Base-by-base conservation (phyloP, 805 yeast species). In the Cyberlindnera mississippiensis region DNA sequence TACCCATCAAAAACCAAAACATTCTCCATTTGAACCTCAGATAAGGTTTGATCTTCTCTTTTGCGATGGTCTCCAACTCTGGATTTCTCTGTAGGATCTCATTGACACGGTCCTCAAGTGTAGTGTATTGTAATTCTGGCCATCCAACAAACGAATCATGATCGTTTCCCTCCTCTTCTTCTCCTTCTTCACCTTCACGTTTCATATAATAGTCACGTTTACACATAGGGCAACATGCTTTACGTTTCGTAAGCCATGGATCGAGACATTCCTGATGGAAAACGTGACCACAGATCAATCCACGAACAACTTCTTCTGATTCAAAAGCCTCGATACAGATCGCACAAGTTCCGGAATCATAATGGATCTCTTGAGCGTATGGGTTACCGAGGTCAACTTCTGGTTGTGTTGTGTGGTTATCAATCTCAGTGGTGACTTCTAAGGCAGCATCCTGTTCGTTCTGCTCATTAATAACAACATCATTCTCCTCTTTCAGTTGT, bases 191-290 rank as follows among this genome's bases (percentile, higher is more conserved):
- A 6, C 51, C 50, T 14, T 37, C 40, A 26, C 47, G 48, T 43
- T 57, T 56, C 45, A 61, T 12, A 53, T 71, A 76, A 57, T 80
- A 81, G 57, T 80, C 88, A 26, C 82, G 65, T 55, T 85, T 84
- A 62, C 96, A 86, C 69, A 82, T 78, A 8, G 96, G 95, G 58
- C 96, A 86, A 52, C 86, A 81, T 1, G 89, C 90, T 35, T 83
- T 72, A 50, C 91, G 68, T 48, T 76, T 75, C 3, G 78, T 80
- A 35, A 86, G 66, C 95, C 95, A 86, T 2, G 90, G 90, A 49
- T 82, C 88, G 40, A 87, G 72, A 62, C 96, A 86, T 14, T 73
- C 81, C 17, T 80, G 70, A 56, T 86, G 96, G 71, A 80, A 86
- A 2, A 82, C 88, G 61, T 86, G 96, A 3, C 89, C 88, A 64